phyloP scores from a whole-genome alignment of 805 yeast species.

The Jamesozyma hellenica region DNA sequence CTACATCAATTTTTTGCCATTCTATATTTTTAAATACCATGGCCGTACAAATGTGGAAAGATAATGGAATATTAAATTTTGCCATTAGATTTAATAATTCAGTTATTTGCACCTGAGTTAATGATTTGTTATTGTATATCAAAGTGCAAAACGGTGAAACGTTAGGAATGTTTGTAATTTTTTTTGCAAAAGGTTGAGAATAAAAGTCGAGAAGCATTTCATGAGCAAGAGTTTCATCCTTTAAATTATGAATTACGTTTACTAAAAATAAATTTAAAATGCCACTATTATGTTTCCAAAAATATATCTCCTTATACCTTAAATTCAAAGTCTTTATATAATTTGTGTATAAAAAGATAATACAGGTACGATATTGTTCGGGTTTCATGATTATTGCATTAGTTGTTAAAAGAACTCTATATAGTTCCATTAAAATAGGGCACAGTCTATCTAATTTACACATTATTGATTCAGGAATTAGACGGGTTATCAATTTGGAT shows the following conservation, averaged over 20 bases:
- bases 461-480: background rate
- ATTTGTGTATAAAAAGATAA: conserved; percentile 12
- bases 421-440: conserved; percentile 19
- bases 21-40: conserved; percentile 17
- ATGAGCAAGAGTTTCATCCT: conserved; percentile 17
- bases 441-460: conserved; percentile 5
- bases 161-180: conserved; percentile 7
- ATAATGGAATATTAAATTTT: conserved; percentile 11
- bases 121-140: conserved; percentile 12
- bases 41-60: conserved; percentile 19
- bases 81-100: conserved; percentile 19
- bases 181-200: conserved; percentile 5
- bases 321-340: conserved; percentile 1
- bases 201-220: conserved; percentile 19
- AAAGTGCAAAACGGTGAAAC: conserved; percentile 21
- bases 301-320: background rate
- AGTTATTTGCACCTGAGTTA: conserved; percentile 13
- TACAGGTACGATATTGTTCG: conserved; percentile 9
- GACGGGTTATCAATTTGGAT: background rate
- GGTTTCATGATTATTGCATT: conserved; percentile 6
- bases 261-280: conserved; percentile 16
- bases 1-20: conserved; percentile 13
- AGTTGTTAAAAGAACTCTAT: conserved; percentile 13
- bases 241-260: conserved; percentile 11
- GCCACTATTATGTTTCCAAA: conserved; percentile 15